Conservation (phyloP, 1,284 basidiomycete species). For the Coniophora puteana region DNA sequence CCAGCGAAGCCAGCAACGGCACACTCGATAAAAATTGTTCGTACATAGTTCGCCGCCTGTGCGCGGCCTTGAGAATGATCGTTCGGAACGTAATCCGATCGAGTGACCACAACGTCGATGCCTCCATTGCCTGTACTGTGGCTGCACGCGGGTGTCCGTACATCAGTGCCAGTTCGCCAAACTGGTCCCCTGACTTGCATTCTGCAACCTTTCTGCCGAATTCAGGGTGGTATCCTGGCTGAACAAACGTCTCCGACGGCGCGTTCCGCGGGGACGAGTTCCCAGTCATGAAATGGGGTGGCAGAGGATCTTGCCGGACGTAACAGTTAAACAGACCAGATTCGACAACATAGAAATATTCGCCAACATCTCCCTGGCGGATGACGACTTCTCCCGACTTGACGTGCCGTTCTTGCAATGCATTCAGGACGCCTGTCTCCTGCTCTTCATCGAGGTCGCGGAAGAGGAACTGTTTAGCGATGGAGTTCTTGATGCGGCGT, state of each 20-base stretch:
- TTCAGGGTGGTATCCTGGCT: slow-evolving; percentile 61
- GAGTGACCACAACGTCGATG: slow-evolving; percentile 90
- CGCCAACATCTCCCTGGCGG: slow-evolving; percentile 94
- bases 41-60: slow-evolving; percentile 90
- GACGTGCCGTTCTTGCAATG: slow-evolving; percentile 90
- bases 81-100: slow-evolving; percentile 98
- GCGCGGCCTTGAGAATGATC: slow-evolving; percentile 90
- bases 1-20: slow-evolving; percentile 81
- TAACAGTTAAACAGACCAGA: slow-evolving; percentile 86
- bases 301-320: slow-evolving; percentile 67
- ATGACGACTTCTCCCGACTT: slow-evolving; percentile 82
- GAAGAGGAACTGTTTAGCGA: slow-evolving; percentile 91
- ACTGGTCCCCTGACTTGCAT: slow-evolving; percentile 84
- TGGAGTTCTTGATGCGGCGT: slow-evolving; percentile 82
- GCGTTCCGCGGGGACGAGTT: slow-evolving; percentile 32
- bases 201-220: slow-evolving; percentile 84
- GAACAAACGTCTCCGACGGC: slow-evolving; percentile 49
- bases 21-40: slow-evolving; percentile 95
- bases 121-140: slow-evolving; percentile 83
- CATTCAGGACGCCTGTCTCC: slow-evolving; percentile 87
- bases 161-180: slow-evolving; percentile 97
- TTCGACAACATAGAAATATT: slow-evolving; percentile 98
- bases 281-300: slow-evolving; percentile 50
- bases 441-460: slow-evolving; percentile 96
- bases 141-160: slow-evolving; percentile 96